These are phyloP conservation scores for Neurospora sp. DNA, from an alignment of 495 filamentous ascomycete genomes.

Conservation along the genomic window DNA sequence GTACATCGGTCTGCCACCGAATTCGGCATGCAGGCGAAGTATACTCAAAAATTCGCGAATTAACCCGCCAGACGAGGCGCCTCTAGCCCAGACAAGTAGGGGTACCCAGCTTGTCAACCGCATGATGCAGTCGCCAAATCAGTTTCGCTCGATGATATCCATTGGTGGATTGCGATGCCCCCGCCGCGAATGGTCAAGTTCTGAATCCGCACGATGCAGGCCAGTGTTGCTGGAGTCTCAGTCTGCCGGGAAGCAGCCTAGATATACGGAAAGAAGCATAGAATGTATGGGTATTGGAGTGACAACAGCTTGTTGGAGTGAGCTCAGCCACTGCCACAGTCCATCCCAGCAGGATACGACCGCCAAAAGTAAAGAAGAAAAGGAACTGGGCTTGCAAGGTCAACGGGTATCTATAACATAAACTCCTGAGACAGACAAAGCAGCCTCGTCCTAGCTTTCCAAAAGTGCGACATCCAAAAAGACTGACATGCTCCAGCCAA, in stretches of 20 bases:
- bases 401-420: constrained; percentile 1
- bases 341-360: too few relatives aligned
- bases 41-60: too few relatives aligned
- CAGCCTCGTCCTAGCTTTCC: background rate
- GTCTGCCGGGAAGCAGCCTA: background rate
- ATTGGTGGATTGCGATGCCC: background rate
- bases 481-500: background rate
- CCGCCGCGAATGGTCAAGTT: background rate
- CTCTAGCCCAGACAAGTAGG: too few relatives aligned
- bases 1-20: too few relatives aligned
- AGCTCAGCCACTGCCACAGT: too few relatives aligned
- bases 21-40: too few relatives aligned
- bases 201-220: background rate
- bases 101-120: background rate
- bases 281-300: too few relatives aligned
- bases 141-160: background rate
- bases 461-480: background rate
- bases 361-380: too few relatives aligned
- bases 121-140: background rate
- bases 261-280: background rate
- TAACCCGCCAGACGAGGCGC: too few relatives aligned
- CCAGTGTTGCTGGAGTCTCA: background rate
- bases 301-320: too few relatives aligned
- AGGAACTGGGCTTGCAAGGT: too few relatives aligned
- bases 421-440: background rate